Conservation (phyloP, 768 basidiomycete genomes). For the Daedaleopsis sinensis region DNA sequence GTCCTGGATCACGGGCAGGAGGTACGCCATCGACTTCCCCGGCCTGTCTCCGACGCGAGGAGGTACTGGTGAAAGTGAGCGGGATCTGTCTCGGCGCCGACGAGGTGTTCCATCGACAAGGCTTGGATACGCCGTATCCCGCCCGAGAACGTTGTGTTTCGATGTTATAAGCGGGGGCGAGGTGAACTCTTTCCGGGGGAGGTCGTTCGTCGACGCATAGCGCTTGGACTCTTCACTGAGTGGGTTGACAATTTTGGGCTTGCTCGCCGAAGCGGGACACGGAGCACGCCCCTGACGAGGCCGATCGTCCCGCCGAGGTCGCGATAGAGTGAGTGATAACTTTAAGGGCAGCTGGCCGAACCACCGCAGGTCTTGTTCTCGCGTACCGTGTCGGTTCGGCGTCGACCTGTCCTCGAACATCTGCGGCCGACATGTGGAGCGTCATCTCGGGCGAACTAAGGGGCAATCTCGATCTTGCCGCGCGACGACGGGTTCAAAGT, state of each 20-base stretch:
- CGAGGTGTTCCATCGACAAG: conserved; percentile 67
- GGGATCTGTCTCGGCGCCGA: conserved; percentile 39
- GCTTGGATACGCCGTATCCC: conserved; percentile 70
- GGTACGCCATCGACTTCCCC: conserved; percentile 90
- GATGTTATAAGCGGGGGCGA: conserved; percentile 70
- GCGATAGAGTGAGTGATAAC: neutral
- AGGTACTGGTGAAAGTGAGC: conserved; percentile 54
- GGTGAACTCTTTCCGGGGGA: conserved; percentile 51
- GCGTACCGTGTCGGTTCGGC: neutral
- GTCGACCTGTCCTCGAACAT: neutral
- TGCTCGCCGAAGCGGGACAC: neutral
- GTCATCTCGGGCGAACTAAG: conserved; percentile 19
- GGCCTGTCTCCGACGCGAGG: conserved; percentile 87
- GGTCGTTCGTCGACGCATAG: conserved; percentile 26
- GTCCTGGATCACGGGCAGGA: conserved; percentile 79
- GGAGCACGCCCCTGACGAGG: neutral
- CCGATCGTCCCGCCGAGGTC: neutral
- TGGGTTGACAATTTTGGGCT: conserved; percentile 26
- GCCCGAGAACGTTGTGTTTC: conserved; percentile 60
- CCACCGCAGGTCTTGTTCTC: neutral
- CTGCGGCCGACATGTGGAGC: conserved; percentile 23
- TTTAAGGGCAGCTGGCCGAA: neutral
- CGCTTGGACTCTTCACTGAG: conserved; percentile 37
- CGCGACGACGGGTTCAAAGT: conserved; percentile 17
- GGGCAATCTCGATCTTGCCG: conserved; percentile 25